Conservation (phyloP, 768 basidiomycete species). For the Solioccasus polychromus region DNA sequence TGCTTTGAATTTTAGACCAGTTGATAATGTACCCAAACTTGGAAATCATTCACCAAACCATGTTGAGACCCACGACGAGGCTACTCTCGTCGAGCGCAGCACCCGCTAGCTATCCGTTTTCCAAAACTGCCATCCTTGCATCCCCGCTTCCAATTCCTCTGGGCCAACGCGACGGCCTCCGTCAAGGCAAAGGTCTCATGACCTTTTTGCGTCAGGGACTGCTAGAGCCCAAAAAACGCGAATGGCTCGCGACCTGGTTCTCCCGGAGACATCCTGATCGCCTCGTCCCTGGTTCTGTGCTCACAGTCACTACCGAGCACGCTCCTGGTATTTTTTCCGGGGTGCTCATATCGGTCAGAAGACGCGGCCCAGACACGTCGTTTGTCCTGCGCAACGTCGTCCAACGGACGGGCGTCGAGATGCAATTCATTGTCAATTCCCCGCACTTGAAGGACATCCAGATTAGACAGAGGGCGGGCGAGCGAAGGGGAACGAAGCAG, state of each 20-base stretch:
- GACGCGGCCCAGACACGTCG: conserved; percentile 84
- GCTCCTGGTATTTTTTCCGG: conserved; percentile 86
- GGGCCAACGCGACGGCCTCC: conserved; percentile 43
- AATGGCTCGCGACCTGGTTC: conserved; percentile 68
- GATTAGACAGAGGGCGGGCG: conserved; percentile 60
- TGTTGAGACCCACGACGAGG: conserved; percentile 19
- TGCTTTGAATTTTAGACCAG: conserved; percentile 28
- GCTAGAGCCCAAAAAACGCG: conserved; percentile 65
- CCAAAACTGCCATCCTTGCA: conserved; percentile 59
- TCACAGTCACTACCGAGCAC: conserved; percentile 74
- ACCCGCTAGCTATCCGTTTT: conserved; percentile 59
- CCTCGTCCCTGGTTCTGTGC: conserved; percentile 79
- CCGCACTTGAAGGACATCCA: conserved; percentile 88
- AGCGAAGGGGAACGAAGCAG: conserved; percentile 47
- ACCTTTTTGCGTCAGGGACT: conserved; percentile 63
- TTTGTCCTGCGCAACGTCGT: conserved; percentile 88
- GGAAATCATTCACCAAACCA: no score
- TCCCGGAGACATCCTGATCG: conserved; percentile 64
- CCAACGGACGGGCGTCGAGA: conserved; percentile 88
- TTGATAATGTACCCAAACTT: no score
- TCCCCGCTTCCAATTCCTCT: conserved; percentile 39
- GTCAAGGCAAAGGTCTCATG: conserved; percentile 77
- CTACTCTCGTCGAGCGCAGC: conserved; percentile 22
- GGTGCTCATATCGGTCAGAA: conserved; percentile 78
- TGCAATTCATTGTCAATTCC: conserved; percentile 84